Percentiles rank a stretch among this genome's conserved stretches.
Conservation (phyloP, 345 rosid species). For the Lepidium sativum region DNA sequence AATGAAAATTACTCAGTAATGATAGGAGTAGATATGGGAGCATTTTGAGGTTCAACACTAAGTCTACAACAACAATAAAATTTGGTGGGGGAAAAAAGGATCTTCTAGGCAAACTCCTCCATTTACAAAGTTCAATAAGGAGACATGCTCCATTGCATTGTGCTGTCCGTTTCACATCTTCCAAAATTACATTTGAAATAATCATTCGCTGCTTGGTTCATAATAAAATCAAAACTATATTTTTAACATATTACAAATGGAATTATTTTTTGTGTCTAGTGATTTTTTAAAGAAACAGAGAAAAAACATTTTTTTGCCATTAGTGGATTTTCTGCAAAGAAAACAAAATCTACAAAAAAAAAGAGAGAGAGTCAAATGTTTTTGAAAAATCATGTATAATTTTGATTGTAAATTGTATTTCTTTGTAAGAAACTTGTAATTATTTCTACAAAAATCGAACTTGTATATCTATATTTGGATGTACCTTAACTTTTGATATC, state of each 20-base stretch:
- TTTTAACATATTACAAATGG: no score
- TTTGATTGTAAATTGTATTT: neutral
- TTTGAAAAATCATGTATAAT: neutral
- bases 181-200: no score
- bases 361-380: neutral
- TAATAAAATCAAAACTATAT: no score
- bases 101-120: slow-evolving; percentile 7
- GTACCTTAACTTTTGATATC: neutral
- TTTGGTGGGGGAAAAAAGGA: neutral
- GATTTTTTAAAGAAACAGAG: neutral
- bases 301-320: neutral
- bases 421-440: no score
- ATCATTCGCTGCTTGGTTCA: no score
- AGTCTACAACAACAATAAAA: slow-evolving; percentile 10
- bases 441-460: neutral
- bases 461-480: neutral
- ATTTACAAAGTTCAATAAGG: neutral
- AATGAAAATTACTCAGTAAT: neutral
- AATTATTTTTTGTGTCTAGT: no score
- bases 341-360: neutral
- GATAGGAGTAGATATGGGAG: neutral
- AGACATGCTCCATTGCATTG: neutral
- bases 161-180: neutral
- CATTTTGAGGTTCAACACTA: neutral
- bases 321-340: neutral